phyloP scores from a whole-genome alignment of 2,329 filamentous ascomycete genomes.

The Hymenotorrendiella dingleyae region DNA sequence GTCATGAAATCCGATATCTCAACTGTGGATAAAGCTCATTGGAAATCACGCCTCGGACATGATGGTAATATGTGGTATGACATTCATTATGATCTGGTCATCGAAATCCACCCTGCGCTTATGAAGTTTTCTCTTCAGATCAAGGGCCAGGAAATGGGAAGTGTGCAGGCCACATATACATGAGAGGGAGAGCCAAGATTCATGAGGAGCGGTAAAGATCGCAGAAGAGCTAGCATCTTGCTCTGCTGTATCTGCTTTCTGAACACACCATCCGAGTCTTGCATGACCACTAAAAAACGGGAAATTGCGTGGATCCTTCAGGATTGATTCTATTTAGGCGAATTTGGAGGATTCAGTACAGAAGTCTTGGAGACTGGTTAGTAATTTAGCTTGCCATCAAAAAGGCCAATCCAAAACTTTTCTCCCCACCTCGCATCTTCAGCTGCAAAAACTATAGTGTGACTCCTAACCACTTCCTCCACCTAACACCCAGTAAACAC shows the following conservation, averaged over 20 bases:
- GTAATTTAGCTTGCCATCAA: too few relatives aligned
- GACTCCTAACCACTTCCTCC: conserved; percentile 79
- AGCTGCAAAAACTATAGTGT: conserved; percentile 89
- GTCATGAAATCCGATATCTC: conserved; percentile 8
- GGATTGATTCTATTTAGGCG: too few relatives aligned
- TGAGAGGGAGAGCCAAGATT: too few relatives aligned
- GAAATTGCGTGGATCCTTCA: too few relatives aligned
- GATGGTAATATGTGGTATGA: conserved; percentile 8
- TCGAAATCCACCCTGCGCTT: conserved; percentile 7
- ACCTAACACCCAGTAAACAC: conserved; percentile 74
- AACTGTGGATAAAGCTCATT: conserved; percentile 4
- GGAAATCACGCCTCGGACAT: conserved; percentile 3
- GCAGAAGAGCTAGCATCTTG: too few relatives aligned
- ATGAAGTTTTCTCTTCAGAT: conserved; percentile 2
- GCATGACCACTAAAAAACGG: too few relatives aligned
- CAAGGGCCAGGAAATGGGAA: conserved; percentile 1
- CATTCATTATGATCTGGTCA: conserved; percentile 4
- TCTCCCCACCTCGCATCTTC: conserved; percentile 72
- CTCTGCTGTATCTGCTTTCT: too few relatives aligned
- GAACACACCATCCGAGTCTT: too few relatives aligned
- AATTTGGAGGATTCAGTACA: too few relatives aligned
- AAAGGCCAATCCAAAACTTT: too few relatives aligned
- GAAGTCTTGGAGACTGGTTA: too few relatives aligned
- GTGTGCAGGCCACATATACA: background rate
- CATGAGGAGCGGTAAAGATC: too few relatives aligned